Conservation (phyloP, 1,139 yeast species). For the Blastobotrys buckinghamii region DNA sequence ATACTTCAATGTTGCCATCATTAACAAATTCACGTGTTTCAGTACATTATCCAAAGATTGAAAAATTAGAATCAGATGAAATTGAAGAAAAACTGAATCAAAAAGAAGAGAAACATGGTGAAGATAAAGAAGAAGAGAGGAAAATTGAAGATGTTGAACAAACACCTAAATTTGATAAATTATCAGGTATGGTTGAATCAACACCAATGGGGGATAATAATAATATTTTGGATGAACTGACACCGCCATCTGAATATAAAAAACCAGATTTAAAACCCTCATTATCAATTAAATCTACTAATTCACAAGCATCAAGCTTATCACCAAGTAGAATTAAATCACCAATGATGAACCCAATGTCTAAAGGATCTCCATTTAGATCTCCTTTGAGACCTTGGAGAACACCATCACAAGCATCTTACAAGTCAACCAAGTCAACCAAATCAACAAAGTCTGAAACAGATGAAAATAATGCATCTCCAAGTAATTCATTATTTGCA, state of each 20-base stretch:
- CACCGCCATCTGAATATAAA: slow-evolving; percentile 7
- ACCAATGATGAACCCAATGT: not conserved
- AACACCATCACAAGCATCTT: not conserved
- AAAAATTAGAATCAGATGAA: not conserved
- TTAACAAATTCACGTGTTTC: slow-evolving; percentile 4
- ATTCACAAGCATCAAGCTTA: not conserved
- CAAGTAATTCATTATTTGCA: not conserved
- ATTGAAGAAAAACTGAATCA: not conserved
- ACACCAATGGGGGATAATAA: not conserved
- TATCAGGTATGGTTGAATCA: not conserved
- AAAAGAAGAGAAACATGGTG: not conserved
- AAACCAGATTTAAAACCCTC: not conserved
- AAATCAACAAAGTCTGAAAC: not conserved
- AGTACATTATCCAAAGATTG: slow-evolving; percentile 13
- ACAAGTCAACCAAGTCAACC: not conserved
- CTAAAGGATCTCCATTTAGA: not conserved
- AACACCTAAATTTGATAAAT: not conserved
- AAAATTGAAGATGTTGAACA: not conserved
- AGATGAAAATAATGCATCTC: not conserved
- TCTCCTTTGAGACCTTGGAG: slow-evolving; percentile 2
- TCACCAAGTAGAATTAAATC: not conserved
- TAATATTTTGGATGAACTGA: not conserved
- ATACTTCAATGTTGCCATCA: not conserved
- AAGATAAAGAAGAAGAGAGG: not conserved
- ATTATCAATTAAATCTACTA: not conserved